Evolutionary conservation across 495 filamentous ascomycete species (phyloP), one percentile per base, ranked within the genome.

Genomic region (Terfezia boudieri): DNA sequence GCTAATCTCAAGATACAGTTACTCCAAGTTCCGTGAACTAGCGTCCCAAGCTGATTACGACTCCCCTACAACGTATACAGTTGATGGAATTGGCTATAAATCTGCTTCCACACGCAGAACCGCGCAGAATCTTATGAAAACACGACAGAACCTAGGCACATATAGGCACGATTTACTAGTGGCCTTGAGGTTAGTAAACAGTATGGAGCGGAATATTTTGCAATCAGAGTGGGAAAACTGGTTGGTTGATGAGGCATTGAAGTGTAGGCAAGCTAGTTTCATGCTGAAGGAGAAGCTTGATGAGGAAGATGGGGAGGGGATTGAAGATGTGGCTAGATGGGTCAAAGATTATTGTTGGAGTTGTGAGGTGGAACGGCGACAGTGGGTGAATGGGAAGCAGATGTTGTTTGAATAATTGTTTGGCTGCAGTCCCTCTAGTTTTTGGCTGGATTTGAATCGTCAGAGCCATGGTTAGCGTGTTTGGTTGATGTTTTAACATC

Each of bases 131-230:
- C 72, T 94, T 36, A 74, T 81, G 35, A 76, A 79, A 53, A 87
- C 86, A 12, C 74, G 87, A 7, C 82, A 92, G 67, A 74, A 80
- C 37, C 76, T 98, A 2, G 90, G 82, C 9, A 67, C 75, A 11
- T 89, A 94, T 66, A 76, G 90, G n/a, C 85, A 98, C 63, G 86
- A 96, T 61, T 72, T 96, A 20, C 70, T 96, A 1, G 87, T 98
- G 6, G 86, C 87, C 14, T 75, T 96, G 69, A 80, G 88, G 7
- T 75, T 95, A 4, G 79, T 98, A 52, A 94, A 96, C 64, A 80
- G 74, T 48, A 77, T 96, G 9, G 90, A 98, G 70, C 68, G 71
- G 52, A 89, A 95, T 65, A 79, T 92, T 63, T 58, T 96, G 55
- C 72, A 75, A 54, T 80, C 77, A 2, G 88, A 95, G 69, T 98